These are phyloP conservation scores for Gracilaria domingensis DNA, from an alignment of 23 red algal genomes.

Conservation along the genomic window DNA sequence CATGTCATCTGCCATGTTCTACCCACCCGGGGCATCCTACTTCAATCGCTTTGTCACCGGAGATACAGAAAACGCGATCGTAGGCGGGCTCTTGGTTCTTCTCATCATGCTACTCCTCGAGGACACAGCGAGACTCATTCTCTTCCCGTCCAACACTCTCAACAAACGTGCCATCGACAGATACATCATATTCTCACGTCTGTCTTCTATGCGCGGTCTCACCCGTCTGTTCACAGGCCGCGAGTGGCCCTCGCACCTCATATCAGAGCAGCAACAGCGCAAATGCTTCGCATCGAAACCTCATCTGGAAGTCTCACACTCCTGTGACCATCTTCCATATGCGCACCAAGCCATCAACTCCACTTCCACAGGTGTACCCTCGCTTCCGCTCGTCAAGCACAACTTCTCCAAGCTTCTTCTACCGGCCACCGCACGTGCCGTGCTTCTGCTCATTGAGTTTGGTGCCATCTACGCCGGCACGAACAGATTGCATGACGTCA, in stretches of 20 bases:
- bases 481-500: neutral
- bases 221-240: neutral
- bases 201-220: neutral
- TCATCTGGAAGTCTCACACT: neutral
- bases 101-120: neutral
- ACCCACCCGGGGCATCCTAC: neutral
- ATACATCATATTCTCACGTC: constrained; percentile 7
- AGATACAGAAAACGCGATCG: neutral
- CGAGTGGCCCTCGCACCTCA: neutral
- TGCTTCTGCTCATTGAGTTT: neutral
- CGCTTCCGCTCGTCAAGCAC: neutral
- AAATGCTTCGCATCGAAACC: neutral
- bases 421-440: neutral
- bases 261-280: neutral
- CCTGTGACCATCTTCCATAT: neutral
- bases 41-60: constrained; percentile 2
- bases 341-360: neutral
- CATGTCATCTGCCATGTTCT: no score
- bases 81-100: neutral
- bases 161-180: constrained; percentile 5
- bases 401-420: neutral
- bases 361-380: neutral
- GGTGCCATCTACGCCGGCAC: neutral
- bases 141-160: neutral
- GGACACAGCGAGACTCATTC: neutral